phyloP scores from a whole-genome alignment of 106 monocot genomes.

The Agapanthus africanus region DNA sequence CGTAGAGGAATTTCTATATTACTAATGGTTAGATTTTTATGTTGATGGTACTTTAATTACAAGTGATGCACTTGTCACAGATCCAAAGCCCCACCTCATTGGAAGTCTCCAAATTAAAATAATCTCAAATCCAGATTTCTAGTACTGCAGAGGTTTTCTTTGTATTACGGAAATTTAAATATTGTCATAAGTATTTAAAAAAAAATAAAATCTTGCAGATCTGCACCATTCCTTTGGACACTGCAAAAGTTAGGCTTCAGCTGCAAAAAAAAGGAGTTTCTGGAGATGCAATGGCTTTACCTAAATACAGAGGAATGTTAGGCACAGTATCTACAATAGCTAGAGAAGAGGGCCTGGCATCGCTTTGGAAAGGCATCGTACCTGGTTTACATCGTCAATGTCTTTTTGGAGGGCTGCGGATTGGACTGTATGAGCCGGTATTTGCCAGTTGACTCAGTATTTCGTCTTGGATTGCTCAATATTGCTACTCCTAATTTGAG shows the following conservation, averaged over 20 bases:
- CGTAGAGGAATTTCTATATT: too few species aligned
- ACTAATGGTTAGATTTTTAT: too few species aligned
- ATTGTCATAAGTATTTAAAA: too few species aligned
- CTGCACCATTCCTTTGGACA: constrained; percentile 92
- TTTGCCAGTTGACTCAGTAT: background rate
- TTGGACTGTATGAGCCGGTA: constrained; percentile 91
- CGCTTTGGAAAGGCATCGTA: constrained; percentile 97
- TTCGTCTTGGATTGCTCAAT: background rate
- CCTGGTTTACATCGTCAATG: constrained; percentile 95
- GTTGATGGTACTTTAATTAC: too few species aligned
- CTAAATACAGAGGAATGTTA: constrained; percentile 82
- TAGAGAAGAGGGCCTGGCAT: constrained; percentile 35
- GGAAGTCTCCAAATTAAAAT: too few species aligned
- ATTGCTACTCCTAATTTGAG: constrained; percentile 3
- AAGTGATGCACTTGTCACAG: too few species aligned
- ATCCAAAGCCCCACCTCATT: too few species aligned
- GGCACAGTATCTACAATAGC: constrained; percentile 94
- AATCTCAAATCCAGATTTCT: too few species aligned
- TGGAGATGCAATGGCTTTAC: constrained; percentile 25
- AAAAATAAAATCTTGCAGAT: too few species aligned
- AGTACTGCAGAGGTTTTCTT: too few species aligned
- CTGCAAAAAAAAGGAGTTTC: constrained; percentile 61
- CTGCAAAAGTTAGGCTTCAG: constrained; percentile 97
- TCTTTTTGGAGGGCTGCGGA: constrained; percentile 76
- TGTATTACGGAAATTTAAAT: too few species aligned